Base-by-base conservation (phyloP, 2,329 filamentous ascomycete species). In the Monilinia polystroma region DNA sequence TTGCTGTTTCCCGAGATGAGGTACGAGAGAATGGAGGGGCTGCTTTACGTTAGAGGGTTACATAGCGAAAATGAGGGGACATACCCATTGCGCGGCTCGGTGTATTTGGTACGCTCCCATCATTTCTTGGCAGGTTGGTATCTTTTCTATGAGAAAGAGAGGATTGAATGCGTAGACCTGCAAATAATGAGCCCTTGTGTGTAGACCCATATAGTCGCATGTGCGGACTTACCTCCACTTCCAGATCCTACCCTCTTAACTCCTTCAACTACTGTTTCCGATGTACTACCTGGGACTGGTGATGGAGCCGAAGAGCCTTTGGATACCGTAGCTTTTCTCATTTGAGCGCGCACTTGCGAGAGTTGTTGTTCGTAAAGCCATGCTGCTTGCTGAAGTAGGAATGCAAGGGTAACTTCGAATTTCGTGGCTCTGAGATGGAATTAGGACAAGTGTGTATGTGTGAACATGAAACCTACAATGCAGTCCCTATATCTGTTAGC, bases 351-450 rank as follows among this genome's bases (percentile, higher is more conserved):
- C 58, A 98, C 91, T 76, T 97, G 92, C 0, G 91, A 91, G 38
- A 96, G 85, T 79, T 98, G 92, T 63, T 91, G 85, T 76, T 98
- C 93, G 75, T 95, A 97, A 7, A 98, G 85, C 85, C 93, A 97
- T 77, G 92, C 93, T 70, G 93, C 93, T 79, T 99, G 93, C 76
- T 97, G 92, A 20, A 97, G 85, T 43, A 99, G 84, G 75, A 98
- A 98, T 52, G 92, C 85, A 67, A 96, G 87, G 35, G 91, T 90
- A 26, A 97, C 94, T 70, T 93, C 85, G 78, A 97, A 97, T 56
- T 86, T 83, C 63, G 85, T 82, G 57, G 91, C 92, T 75, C 90
- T 90, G 59, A 35, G 64, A 73, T 63, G 68, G 66, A 60, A 68
- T 47, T 20, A 63, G 56, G 32, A 23, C 7, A 14, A 18, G 26